A percentile compares a stretch with the other conserved stretches of the same genome.
Conservation (phyloP, 176 grass and related monocot species). For the Poa annua region DNA sequence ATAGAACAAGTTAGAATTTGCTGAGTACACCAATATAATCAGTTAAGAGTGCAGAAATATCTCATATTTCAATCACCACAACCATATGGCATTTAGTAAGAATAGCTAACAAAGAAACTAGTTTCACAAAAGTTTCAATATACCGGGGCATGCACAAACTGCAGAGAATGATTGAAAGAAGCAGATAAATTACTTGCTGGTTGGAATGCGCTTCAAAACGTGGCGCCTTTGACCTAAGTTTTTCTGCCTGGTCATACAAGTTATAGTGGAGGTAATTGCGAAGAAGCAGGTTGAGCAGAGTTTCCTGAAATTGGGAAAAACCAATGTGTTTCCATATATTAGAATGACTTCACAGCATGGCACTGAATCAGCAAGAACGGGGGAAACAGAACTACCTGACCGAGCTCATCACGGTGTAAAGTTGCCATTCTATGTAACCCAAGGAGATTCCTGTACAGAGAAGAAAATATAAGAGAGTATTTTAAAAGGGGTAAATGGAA, state of each 20-base stretch:
- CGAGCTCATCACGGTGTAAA: slow-evolving; percentile 79
- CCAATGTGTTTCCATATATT: not conserved
- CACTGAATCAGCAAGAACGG: not conserved
- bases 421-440: slow-evolving; percentile 83
- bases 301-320: slow-evolving; percentile 50
- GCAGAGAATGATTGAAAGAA: slow-evolving; percentile 13
- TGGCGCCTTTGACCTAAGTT: slow-evolving; percentile 92
- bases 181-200: slow-evolving; percentile 64
- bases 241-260: slow-evolving; percentile 93
- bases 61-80: no score
- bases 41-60: not conserved
- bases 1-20: not conserved
- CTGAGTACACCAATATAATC: not conserved
- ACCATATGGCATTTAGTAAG: not conserved
- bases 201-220: slow-evolving; percentile 97
- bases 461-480: slow-evolving; percentile 11
- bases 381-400: slow-evolving; percentile 63
- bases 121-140: not conserved
- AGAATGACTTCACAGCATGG: not conserved
- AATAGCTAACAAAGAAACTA: not conserved
- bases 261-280: slow-evolving; percentile 99
- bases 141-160: not conserved
- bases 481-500: not conserved
- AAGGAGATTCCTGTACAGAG: slow-evolving; percentile 59
- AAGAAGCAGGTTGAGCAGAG: slow-evolving; percentile 90